phyloP scores from a whole-genome alignment of 129 eudicot species.

The Solidago caesia region DNA sequence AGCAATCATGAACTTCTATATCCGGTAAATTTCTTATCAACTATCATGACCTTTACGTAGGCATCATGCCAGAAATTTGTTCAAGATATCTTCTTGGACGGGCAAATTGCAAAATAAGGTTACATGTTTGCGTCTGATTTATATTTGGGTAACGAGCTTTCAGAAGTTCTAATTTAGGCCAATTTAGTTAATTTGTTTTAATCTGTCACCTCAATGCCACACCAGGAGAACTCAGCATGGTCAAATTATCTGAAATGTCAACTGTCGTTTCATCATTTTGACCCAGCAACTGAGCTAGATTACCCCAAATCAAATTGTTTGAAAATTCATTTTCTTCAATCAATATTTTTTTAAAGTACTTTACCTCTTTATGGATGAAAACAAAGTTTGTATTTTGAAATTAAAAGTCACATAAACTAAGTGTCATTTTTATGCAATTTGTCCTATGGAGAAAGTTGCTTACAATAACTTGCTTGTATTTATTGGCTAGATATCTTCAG shows the following conservation, averaged over 20 bases:
- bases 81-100: not conserved
- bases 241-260: not conserved
- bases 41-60: constrained; percentile 10
- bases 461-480: constrained; percentile 5
- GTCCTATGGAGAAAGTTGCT: not conserved
- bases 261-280: not conserved
- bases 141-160: not conserved
- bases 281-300: not conserved
- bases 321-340: not conserved
- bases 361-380: not conserved
- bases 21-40: constrained; percentile 46
- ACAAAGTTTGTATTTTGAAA: not conserved
- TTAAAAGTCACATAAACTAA: not conserved
- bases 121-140: not conserved
- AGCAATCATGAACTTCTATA: constrained; percentile 78
- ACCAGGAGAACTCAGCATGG: not conserved
- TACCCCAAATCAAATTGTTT: not conserved
- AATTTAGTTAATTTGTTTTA: not conserved
- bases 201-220: not conserved
- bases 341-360: not conserved
- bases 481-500: constrained; percentile 67
- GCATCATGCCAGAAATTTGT: constrained; percentile 33
- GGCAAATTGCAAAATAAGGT: not conserved
- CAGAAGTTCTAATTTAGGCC: not conserved
- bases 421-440: not conserved